Percentiles rank a stretch among this genome's conserved stretches.
Conservation (phyloP, 805 yeast species). For the Starmerella floris region DNA sequence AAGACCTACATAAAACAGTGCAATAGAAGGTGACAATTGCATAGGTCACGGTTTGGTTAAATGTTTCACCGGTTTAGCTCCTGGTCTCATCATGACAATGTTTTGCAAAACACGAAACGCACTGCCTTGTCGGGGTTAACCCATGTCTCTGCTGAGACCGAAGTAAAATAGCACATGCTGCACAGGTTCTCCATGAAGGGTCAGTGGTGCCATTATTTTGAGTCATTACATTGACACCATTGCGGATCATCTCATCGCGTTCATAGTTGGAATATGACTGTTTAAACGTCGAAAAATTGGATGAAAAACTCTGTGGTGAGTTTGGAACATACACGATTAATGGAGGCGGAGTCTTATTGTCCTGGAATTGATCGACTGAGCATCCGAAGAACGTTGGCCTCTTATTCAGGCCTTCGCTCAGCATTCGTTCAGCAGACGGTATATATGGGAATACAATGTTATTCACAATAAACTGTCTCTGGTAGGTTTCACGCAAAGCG, state of each 20-base stretch:
- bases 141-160: constrained; percentile 57
- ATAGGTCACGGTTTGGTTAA: too few relatives aligned
- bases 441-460: constrained; percentile 15
- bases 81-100: too few relatives aligned
- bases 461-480: constrained; percentile 17
- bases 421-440: constrained; percentile 32
- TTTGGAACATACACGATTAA: constrained; percentile 58
- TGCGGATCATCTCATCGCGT: constrained; percentile 43
- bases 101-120: constrained; percentile 48
- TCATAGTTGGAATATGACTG: constrained; percentile 45
- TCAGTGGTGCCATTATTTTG: constrained; percentile 51
- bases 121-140: constrained; percentile 45
- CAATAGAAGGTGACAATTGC: too few relatives aligned
- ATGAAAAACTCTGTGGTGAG: constrained; percentile 41
- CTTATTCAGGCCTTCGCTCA: constrained; percentile 30
- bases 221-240: constrained; percentile 57
- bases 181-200: constrained; percentile 50
- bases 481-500: constrained; percentile 18
- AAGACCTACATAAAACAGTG: too few relatives aligned
- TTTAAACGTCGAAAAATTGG: constrained; percentile 56
- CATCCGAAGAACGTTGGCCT: constrained; percentile 78
- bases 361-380: constrained; percentile 28
- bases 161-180: constrained; percentile 65
- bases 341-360: constrained; percentile 35
- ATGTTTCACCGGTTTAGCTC: too few relatives aligned